phyloP scores from a whole-genome alignment of 139 green algal genomes.

The Limnomonas spitsbergensis region DNA sequence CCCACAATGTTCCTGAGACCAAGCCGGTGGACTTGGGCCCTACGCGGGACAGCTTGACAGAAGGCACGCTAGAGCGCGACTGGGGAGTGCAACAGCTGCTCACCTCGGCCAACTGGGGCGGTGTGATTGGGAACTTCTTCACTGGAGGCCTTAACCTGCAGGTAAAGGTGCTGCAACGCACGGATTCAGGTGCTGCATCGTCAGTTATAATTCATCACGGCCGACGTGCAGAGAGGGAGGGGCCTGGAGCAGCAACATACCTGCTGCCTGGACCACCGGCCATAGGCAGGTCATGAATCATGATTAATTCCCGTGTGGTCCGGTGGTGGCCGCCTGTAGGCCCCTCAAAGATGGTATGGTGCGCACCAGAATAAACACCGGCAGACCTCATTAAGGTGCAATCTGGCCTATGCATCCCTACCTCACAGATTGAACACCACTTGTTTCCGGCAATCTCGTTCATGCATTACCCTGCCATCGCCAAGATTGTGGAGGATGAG shows the following conservation, averaged over 20 bases:
- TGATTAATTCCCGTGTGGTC: too few relatives aligned
- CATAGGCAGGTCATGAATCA: too few relatives aligned
- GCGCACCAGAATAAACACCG: too few relatives aligned
- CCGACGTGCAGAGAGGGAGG: too few relatives aligned
- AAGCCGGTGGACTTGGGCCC: conserved; percentile 57
- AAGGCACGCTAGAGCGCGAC: conserved; percentile 43
- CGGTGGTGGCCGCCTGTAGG: too few relatives aligned
- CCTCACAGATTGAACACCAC: conserved; percentile 73
- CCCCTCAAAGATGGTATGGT: too few relatives aligned
- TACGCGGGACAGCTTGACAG: conserved; percentile 24
- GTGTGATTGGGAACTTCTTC: conserved; percentile 78
- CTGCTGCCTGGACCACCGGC: too few relatives aligned
- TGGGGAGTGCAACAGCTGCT: conserved; percentile 79
- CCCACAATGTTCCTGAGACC: conserved; percentile 75
- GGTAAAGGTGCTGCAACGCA: too few relatives aligned
- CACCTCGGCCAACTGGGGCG: conserved; percentile 81
- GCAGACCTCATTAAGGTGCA: too few relatives aligned
- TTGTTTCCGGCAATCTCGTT: conserved; percentile 77
- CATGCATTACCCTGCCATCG: conserved; percentile 80
- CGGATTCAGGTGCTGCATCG: too few relatives aligned
- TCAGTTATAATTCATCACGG: too few relatives aligned
- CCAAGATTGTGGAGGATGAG: conserved; percentile 73
- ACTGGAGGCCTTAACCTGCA: conserved; percentile 79
- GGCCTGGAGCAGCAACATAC: too few relatives aligned
- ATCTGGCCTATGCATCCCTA: not conserved